A percentile compares a stretch with the other conserved stretches of the same genome.
phyloP scores from a whole-genome alignment of 1,284 basidiomycete genomes.

The Dichomitus squalens region DNA sequence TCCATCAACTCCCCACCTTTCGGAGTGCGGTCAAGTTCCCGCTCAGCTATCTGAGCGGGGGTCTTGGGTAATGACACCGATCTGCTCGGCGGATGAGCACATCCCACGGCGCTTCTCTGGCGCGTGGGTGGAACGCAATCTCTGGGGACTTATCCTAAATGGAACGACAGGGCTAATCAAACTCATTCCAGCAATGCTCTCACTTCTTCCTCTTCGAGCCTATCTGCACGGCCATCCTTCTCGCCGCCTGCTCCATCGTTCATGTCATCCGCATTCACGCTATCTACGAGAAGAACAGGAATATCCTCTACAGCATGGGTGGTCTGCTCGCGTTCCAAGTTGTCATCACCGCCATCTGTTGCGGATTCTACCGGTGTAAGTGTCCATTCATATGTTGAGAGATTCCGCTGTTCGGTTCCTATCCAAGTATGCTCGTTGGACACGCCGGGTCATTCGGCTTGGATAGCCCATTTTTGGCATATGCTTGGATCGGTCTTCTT shows the following conservation, averaged over 20 bases:
- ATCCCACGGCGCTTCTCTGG: neutral
- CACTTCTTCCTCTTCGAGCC: conserved; percentile 83
- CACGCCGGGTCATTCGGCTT: neutral
- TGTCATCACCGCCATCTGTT: conserved; percentile 67
- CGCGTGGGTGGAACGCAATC: neutral
- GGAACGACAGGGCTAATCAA: conserved; percentile 4
- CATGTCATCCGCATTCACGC: conserved; percentile 77
- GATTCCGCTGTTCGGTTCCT: neutral
- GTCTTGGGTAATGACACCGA: neutral
- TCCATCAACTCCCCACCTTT: conserved; percentile 2
- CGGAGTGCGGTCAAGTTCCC: neutral
- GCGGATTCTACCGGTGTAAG: conserved; percentile 74
- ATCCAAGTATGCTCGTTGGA: neutral
- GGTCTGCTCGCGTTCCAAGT: conserved; percentile 65
- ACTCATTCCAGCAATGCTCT: conserved; percentile 50
- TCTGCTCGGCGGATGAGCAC: neutral
- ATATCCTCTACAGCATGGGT: conserved; percentile 57
- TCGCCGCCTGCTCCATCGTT: conserved; percentile 69
- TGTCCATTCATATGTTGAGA: conserved; percentile 6
- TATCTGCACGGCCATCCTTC: conserved; percentile 76
- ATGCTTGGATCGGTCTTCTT: neutral
- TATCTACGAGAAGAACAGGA: conserved; percentile 66
- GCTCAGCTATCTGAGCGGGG: neutral
- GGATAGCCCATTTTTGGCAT: neutral
- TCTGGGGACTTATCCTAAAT: neutral